Evolutionary conservation across 1,284 basidiomycete species (phyloP).

Genomic region (Naganishia albida): DNA sequence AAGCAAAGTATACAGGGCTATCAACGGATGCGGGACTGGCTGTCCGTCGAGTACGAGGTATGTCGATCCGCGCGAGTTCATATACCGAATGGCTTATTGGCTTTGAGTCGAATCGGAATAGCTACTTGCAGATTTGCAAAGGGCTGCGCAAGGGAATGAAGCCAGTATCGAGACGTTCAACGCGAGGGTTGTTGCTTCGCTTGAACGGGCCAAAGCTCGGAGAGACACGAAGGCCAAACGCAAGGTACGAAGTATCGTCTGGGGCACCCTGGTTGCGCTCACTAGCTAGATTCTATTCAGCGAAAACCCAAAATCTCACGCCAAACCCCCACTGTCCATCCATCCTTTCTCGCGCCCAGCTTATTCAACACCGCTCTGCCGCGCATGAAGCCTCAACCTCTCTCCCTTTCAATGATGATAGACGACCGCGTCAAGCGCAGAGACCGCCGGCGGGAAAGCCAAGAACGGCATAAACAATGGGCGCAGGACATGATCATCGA

Average conservation of each 20-base stretch:
- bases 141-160: background rate
- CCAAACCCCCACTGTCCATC: constrained; percentile 34
- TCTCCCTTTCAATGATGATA: constrained; percentile 69
- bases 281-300: no score
- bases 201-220: background rate
- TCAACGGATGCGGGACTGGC: constrained; percentile 30
- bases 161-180: background rate
- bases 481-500: constrained; percentile 61
- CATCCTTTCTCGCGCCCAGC: constrained; percentile 60
- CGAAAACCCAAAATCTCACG: background rate
- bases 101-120: constrained; percentile 53
- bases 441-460: constrained; percentile 56
- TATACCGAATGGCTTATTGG: background rate
- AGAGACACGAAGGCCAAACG: background rate
- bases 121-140: constrained; percentile 57
- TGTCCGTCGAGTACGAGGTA: constrained; percentile 33
- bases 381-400: constrained; percentile 73
- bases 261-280: no score
- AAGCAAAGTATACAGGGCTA: constrained; percentile 30
- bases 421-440: constrained; percentile 60
- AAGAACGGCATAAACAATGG: constrained; percentile 51
- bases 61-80: constrained; percentile 22
- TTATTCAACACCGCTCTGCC: constrained; percentile 69
- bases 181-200: background rate
- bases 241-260: background rate